Evolutionary conservation across 768 basidiomycete genomes (phyloP), one percentile per base, ranked within the genome.

Genomic region (Russula olivacea): DNA sequence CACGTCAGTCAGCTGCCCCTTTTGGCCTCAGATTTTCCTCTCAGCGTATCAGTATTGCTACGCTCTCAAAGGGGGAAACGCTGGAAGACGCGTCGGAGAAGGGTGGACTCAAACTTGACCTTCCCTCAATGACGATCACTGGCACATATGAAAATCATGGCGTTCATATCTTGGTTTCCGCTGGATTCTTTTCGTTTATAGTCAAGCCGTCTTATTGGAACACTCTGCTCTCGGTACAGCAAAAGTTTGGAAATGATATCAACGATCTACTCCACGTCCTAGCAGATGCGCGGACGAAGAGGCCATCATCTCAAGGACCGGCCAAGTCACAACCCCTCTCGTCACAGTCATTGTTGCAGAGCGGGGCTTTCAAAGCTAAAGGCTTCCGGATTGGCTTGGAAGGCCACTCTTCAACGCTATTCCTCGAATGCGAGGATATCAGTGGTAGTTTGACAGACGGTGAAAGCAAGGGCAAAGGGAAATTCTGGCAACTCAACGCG

Each of bases 241-340:
- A 91, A 66, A 93, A 93, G 70, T 93, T 93, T 61, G 92, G 90
- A 7, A 87, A 88, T 69, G 92, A 94, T 73, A 89, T 93, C 73
- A 87, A 88, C 66, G 92, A 94, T 63, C 77, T 93, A 30, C 73
- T 93, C 14, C 74, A 79, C 7, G 72, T 93, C 54, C 77, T 91
- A 36, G 81, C 83, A 65, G 80, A 89, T 69, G 87, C 81, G 12
- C 82, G 83, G 30, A 71, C 67, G 43, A 74, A 70, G 59, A 68
- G 58, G 58, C 63, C 32, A 51, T 51, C 65, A 25, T 67, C 34
- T 40, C 63, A 40, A 28, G 52, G 25, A 19, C 32, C 36, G n/a
- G 28, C 45, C 30, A 38, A 53, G 55, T 40, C 58, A 2, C 54
- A 40, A 30, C 25, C 52, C 38, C 30, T 65, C 59, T 9, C 73